These are phyloP conservation scores for Prosopis cineraria DNA, from an alignment of 306 rosid species.

Conservation along the genomic window DNA sequence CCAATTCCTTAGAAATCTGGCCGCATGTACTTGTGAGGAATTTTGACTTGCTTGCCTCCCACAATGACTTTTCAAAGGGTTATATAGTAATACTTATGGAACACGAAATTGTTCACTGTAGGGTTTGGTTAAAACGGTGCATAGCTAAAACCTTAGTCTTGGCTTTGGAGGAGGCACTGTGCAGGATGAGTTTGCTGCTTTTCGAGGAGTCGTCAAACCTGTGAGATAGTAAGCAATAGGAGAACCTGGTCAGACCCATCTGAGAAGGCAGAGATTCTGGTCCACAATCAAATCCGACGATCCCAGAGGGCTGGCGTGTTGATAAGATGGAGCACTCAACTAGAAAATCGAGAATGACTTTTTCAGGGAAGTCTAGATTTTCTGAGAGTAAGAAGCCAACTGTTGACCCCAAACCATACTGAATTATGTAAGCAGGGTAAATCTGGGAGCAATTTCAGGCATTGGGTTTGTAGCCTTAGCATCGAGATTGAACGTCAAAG, in stretches of 20 bases:
- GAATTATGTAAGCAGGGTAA: slow-evolving; percentile 60
- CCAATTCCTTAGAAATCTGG: slow-evolving; percentile 62
- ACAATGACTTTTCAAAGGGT: slow-evolving; percentile 53
- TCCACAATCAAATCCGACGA: slow-evolving; percentile 82
- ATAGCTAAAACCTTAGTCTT: slow-evolving; percentile 44
- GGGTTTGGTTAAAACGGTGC: slow-evolving; percentile 67
- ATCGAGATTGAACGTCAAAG: slow-evolving; percentile 37
- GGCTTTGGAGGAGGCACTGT: not conserved
- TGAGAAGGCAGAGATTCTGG: slow-evolving; percentile 65
- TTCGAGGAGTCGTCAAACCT: slow-evolving; percentile 52
- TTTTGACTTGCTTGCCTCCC: slow-evolving; percentile 48
- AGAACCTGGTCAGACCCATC: slow-evolving; percentile 64
- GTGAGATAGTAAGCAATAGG: slow-evolving; percentile 63
- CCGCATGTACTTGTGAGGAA: slow-evolving; percentile 53
- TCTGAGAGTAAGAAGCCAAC: slow-evolving; percentile 64
- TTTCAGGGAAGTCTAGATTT: slow-evolving; percentile 51
- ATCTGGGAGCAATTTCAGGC: slow-evolving; percentile 43
- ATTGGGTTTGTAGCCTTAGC: slow-evolving; percentile 28
- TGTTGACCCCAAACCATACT: slow-evolving; percentile 73
- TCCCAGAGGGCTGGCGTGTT: slow-evolving; percentile 63
- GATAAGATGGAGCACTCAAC: slow-evolving; percentile 75
- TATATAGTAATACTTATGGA: slow-evolving; percentile 55
- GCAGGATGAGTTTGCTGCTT: slow-evolving; percentile 56
- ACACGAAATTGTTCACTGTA: slow-evolving; percentile 29
- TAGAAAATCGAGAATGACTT: slow-evolving; percentile 45